Base-by-base conservation (phyloP, 371 early-diverging fungal species). In the Rhizopus microsporus region DNA sequence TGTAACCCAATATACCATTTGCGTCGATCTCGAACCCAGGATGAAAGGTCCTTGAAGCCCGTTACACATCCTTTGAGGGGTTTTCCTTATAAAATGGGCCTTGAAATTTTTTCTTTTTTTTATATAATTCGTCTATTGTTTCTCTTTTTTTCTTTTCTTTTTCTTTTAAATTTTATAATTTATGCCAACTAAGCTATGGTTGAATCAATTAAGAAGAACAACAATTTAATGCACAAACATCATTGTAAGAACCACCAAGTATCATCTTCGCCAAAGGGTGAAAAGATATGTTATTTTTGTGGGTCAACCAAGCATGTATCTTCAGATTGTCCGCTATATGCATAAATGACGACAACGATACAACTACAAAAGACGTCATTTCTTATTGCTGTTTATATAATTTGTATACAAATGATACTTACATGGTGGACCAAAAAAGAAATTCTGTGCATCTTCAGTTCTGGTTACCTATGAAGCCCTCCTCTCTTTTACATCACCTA, bases 321-420 rank as follows among this genome's bases (percentile, higher is more conserved):
- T 37, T 78, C 78, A 39, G 78, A 78, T 52, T 78, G 78, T 46
- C 78, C 78, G 40, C 54, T 71, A 42, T 74, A 78, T 48, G 78
- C 71, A 69, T 77, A 67, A 68, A 29, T 48, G 16, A 51, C 4
- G 12, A 32, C 12, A 43, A 32, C 32, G 57, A 52, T 0, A 23
- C 23, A 23, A 23, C 23, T 23, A 23, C 23, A 23, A 23, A 23
- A 23, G 23, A 23, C 23, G 23, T 23, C 46, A 43, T 34, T 17
- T 31, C 16, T 31, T 53, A 50, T 33, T 51, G 37, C 39, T 39
- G 17, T 9, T n/a, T 50, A 12, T 38, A n/a, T 40, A 29, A 9
- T 44, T 42, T 42, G 12, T 42, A 15, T 23, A 23, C 23, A 23
- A 23, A 23, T 23, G 23, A 23, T 23, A 23, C 23, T 23, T 23